phyloP scores from a whole-genome alignment of 192 early-diverging fungal genomes.

The Dissophora globulifera region DNA sequence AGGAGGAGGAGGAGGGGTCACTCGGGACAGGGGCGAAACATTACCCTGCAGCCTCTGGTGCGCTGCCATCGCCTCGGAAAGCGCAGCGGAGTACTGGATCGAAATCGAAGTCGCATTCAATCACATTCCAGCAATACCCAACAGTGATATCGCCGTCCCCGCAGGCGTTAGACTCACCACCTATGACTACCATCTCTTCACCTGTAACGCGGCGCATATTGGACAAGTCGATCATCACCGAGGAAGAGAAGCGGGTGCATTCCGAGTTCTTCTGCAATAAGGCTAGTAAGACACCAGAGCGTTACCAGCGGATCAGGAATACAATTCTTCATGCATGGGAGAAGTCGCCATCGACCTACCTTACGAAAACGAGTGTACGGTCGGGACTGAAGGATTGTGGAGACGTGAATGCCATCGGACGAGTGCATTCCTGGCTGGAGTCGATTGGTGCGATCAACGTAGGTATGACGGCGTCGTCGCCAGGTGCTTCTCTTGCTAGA shows the following conservation, averaged over 20 bases:
- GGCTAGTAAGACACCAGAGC: slow-evolving; percentile 84
- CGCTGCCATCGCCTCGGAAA: slow-evolving; percentile 8
- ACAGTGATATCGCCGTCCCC: slow-evolving; percentile 4
- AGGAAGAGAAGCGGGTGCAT: slow-evolving; percentile 59
- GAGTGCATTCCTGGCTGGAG: slow-evolving; percentile 89
- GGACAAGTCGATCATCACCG: slow-evolving; percentile 60
- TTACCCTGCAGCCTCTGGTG: background rate
- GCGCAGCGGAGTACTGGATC: background rate
- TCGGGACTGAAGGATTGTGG: slow-evolving; percentile 84
- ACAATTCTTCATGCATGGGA: slow-evolving; percentile 88
- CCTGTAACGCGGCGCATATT: slow-evolving; percentile 22
- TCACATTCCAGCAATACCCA: background rate
- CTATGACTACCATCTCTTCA: background rate
- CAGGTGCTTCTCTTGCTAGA: slow-evolving; percentile 42
- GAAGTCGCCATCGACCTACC: slow-evolving; percentile 69
- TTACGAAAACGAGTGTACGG: slow-evolving; percentile 86
- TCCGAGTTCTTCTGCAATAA: slow-evolving; percentile 78
- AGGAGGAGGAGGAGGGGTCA: slow-evolving; percentile 44
- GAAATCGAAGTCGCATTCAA: slow-evolving; percentile 5
- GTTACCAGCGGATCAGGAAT: slow-evolving; percentile 91
- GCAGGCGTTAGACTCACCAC: background rate
- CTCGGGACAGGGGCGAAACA: slow-evolving; percentile 31
- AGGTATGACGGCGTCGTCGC: slow-evolving; percentile 61
- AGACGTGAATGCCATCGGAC: slow-evolving; percentile 92
- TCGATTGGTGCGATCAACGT: slow-evolving; percentile 81